Evolutionary conservation across 2,329 filamentous ascomycete species (phyloP), one percentile per base, ranked within the genome.

Genomic region (Trichoderma sp.): DNA sequence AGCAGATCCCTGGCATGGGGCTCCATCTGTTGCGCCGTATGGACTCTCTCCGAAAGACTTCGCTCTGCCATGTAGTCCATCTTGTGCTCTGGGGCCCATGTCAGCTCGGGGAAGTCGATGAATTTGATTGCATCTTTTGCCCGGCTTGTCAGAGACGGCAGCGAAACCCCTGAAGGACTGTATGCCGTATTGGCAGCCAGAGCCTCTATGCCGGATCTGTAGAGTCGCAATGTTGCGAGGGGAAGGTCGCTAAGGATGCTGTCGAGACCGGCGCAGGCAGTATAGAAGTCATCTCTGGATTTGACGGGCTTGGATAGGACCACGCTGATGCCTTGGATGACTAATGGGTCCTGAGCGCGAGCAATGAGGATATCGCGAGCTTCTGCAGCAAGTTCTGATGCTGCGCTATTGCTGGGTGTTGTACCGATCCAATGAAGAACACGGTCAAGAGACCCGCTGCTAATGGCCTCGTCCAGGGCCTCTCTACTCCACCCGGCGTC

Each of bases 41-140:
- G 47, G 9, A 65, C 66, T 26, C 67, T 39, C 39, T 72, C 71
- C 1, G 47, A 8, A 6, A 72, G 59, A 4, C 66, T 72, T 17
- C 71, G 65, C 5, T 47, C 26, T 17, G 4, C 58, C 47, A 72
- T 64, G 23, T 23, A n/a, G 57, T 72, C 70, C 15, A 26, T n/a
- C n/a, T 72, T 72, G 55, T 69, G 43, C 58, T 69, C 23, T 2
- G 70, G 70, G 20, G 65, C 64, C 65, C 70, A 72, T 12, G 32
- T 23, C 26, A 72, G 5, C 6, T 69, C 43, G 32, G 70, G 65
- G 12, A 43, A n/a, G 47, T 72, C 70, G 23, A 72, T 43, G 65
- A 72, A 72, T 6, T 59, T 32, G 26, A 72, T 12, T 12, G 55
- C 39, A n/a, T 65, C 71, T 20, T 34, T 36, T 6, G 71, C 65